Evolutionary conservation across 2,329 filamentous ascomycete species (phyloP), one percentile per base, ranked within the genome.

Genomic region (Colletotrichum theobromicola): DNA sequence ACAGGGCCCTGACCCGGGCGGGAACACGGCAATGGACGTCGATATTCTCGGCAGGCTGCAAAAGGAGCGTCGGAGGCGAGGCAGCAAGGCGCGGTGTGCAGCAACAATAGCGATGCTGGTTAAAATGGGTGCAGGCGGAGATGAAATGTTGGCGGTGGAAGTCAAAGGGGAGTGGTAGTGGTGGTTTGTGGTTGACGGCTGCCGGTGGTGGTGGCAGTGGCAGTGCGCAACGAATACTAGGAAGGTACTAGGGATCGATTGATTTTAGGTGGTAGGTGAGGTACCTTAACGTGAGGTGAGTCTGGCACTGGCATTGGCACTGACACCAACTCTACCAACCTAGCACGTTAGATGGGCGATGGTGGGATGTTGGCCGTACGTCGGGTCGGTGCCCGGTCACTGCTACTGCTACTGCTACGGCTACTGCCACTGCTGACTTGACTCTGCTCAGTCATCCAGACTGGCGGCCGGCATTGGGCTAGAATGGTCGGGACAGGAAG

Each of bases 1-100:
- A 65, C 64, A 74, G 58, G 60, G 69, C 72, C 73, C 64, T 74
- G 70, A 65, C 73, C 64, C 24, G 70, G 60, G 53, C 65, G 32
- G 30, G 7, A 68, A 26, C n/a, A 42, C 66, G 26, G 21, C 28
- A 15, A 55, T 66, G 15, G 34, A 57, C 16, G 50, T 42, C 50
- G n/a, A 53, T 9, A 35, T 35, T 34, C 8, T 46, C 35, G 30
- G 64, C 10, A 32, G 13, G 70, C 60, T 46, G 73, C 64, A 26
- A 75, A 74, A 75, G 65, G 73, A 74, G 37, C 32, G 70, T 68
- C 70, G 58, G 57, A 57, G 32, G 42, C 30, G 57, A 30, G 35
- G 63, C 16, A 35, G 57, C 32, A 37, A 34, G 32, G 69, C 55
- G 42, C 53, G 55, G 67, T 34, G 35, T 66, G 37, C 67, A 64